These are phyloP conservation scores for Bipolaris victoriae DNA, from an alignment of 2,329 filamentous ascomycete genomes.

Conservation along the genomic window DNA sequence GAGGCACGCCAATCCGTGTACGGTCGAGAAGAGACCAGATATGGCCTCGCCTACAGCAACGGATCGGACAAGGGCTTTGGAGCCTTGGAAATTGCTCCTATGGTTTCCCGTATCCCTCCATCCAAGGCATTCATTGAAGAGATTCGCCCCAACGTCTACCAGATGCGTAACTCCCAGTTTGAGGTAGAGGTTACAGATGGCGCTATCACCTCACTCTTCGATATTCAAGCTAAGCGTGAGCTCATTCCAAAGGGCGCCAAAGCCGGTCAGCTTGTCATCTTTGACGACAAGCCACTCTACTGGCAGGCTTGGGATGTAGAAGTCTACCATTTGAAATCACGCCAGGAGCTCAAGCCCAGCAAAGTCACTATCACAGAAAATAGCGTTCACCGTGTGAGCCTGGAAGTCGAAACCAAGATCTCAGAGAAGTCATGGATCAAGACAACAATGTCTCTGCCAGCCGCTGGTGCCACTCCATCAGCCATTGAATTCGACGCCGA, in stretches of 20 bases:
- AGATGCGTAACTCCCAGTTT: constrained; percentile 79
- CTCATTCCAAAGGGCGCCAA: constrained; percentile 74
- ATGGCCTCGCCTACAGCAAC: constrained; percentile 54
- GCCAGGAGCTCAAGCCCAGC: constrained; percentile 73
- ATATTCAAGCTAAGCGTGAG: constrained; percentile 75
- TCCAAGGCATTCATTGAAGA: constrained; percentile 57
- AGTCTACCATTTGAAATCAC: constrained; percentile 89
- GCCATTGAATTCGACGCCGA: constrained; percentile 80
- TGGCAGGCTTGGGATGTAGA: constrained; percentile 99
- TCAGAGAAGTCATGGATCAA: constrained; percentile 85
- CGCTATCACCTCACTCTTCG: constrained; percentile 82
- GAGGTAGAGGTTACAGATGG: constrained; percentile 75
- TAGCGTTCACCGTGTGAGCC: constrained; percentile 76
- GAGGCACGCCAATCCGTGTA: constrained; percentile 37
- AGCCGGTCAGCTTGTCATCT: constrained; percentile 90
- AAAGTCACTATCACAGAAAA: constrained; percentile 74
- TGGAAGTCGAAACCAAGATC: constrained; percentile 85
- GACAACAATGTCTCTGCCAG: constrained; percentile 80
- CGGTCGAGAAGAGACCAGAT: constrained; percentile 27
- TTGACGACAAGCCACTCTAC: constrained; percentile 95
- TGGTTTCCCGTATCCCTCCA: constrained; percentile 33
- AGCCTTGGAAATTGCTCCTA: constrained; percentile 45
- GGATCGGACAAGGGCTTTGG: constrained; percentile 45
- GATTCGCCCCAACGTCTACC: constrained; percentile 67
- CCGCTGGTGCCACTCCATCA: constrained; percentile 68